Conservation (phyloP, 352 stramenopile species). For the Pythium brachiatum region DNA sequence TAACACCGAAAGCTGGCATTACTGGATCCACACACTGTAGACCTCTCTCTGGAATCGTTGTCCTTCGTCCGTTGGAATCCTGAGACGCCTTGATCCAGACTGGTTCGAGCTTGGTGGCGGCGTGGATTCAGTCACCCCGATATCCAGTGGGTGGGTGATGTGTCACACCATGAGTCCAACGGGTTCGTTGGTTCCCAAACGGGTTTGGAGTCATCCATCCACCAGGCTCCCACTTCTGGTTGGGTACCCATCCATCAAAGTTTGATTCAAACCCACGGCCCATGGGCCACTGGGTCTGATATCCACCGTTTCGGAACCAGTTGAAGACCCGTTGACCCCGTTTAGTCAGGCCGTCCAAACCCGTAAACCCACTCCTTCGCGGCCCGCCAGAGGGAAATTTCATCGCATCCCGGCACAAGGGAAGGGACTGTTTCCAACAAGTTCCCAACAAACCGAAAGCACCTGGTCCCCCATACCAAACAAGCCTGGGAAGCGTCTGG, state of each 20-base stretch:
- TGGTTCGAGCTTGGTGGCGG: too few relatives aligned
- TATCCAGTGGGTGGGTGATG: neutral
- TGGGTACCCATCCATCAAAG: too few relatives aligned
- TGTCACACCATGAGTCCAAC: neutral
- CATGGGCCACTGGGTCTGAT: too few relatives aligned
- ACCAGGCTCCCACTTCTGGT: neutral
- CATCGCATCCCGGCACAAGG: neutral
- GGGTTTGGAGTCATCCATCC: neutral
- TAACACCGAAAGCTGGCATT: neutral
- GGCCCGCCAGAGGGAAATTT: neutral
- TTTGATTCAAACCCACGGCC: neutral
- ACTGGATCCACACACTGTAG: too few relatives aligned
- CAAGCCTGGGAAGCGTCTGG: neutral
- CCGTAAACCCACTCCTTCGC: slow-evolving; percentile 13
- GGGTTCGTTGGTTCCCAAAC: neutral
- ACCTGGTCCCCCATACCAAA: neutral
- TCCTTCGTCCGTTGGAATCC: too few relatives aligned
- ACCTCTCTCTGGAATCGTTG: too few relatives aligned
- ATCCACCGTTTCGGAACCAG: neutral
- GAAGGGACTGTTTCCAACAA: neutral
- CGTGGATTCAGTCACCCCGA: too few relatives aligned
- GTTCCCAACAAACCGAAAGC: neutral
- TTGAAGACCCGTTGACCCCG: neutral
- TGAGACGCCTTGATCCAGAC: too few relatives aligned
- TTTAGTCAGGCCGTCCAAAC: neutral